These are phyloP conservation scores for Otatea glauca DNA, from an alignment of 176 grass and related monocot species.

Conservation along the genomic window DNA sequence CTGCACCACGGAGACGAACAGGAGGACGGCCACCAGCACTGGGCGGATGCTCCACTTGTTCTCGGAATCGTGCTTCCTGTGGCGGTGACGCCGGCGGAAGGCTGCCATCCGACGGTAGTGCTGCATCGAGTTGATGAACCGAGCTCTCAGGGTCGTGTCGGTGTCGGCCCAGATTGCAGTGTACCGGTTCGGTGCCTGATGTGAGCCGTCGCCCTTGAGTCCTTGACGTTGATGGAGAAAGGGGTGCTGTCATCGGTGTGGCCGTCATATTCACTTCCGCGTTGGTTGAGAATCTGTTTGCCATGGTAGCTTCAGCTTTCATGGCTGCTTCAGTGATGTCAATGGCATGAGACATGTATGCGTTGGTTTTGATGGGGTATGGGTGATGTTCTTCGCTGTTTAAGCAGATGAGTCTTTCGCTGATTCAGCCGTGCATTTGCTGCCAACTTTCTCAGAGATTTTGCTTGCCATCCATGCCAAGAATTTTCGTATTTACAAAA, in stretches of 20 bases:
- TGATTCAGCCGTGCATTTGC: background rate
- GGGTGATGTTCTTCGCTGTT: background rate
- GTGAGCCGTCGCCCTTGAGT: conserved; percentile 14
- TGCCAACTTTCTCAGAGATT: background rate
- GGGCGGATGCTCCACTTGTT: conserved; percentile 32
- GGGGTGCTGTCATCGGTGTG: background rate
- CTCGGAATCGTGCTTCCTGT: conserved; percentile 19
- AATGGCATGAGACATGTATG: background rate
- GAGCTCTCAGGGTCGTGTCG: conserved; percentile 39
- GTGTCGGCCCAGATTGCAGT: conserved; percentile 49
- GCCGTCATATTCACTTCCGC: background rate
- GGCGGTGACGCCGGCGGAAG: conserved; percentile 23
- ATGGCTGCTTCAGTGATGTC: conserved; percentile 10
- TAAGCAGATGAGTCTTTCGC: background rate
- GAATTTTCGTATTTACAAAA: background rate
- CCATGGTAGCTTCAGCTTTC: conserved; percentile 11
- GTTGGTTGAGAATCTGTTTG: background rate
- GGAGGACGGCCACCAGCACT: conserved; percentile 39
- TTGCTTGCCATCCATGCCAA: conserved; percentile 11
- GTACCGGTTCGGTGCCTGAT: conserved; percentile 42
- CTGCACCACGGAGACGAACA: conserved; percentile 54
- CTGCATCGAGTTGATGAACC: conserved; percentile 44
- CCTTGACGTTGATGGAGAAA: background rate
- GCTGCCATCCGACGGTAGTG: conserved; percentile 47
- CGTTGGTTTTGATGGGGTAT: too few relatives aligned